These are phyloP conservation scores for Plectranthus barbatus DNA, from an alignment of 257 asterid species.

Conservation along the genomic window DNA sequence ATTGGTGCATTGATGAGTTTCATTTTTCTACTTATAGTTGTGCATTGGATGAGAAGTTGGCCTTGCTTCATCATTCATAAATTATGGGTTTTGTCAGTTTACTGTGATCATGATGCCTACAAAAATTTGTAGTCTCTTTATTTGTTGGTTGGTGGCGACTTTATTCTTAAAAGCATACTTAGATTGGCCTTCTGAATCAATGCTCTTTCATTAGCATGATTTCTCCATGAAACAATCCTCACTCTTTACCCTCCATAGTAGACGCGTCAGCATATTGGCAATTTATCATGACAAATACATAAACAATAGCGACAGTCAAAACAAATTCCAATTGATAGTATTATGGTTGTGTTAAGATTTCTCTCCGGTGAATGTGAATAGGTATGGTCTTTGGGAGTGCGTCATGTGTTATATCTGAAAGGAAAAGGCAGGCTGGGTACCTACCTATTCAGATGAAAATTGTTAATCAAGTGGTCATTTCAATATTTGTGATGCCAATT, in stretches of 20 bases:
- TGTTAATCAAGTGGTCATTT: background rate
- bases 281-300: background rate
- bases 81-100: background rate
- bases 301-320: background rate
- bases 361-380: background rate
- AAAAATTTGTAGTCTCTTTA: too few relatives aligned
- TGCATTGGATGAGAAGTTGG: background rate
- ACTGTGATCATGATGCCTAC: too few relatives aligned
- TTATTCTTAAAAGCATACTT: background rate
- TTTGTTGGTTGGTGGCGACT: background rate
- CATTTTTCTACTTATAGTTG: background rate
- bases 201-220: too few relatives aligned
- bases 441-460: too few relatives aligned
- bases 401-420: too few relatives aligned
- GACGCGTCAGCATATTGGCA: too few relatives aligned
- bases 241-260: too few relatives aligned
- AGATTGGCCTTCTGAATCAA: background rate
- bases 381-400: too few relatives aligned
- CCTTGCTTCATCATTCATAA: background rate
- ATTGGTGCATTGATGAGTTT: background rate
- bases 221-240: too few relatives aligned
- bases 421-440: too few relatives aligned
- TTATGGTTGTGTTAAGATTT: background rate
- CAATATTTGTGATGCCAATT: background rate
- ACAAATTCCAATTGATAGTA: background rate